phyloP scores from a whole-genome alignment of 2,329 filamentous ascomycete species.

The Ramularia collo-cygni region DNA sequence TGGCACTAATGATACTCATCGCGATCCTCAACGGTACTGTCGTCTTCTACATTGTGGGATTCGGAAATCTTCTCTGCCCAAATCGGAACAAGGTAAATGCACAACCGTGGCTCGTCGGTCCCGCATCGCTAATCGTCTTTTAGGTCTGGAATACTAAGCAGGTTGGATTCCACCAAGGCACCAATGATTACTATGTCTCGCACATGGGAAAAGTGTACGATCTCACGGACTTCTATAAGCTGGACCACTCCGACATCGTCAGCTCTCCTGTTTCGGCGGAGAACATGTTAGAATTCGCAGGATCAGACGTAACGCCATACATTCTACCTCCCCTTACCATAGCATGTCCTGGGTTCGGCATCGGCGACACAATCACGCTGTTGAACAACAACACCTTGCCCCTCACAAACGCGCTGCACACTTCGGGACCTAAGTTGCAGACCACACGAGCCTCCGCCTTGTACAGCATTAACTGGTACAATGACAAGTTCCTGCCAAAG shows the following conservation, averaged over 20 bases:
- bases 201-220: slow-evolving; percentile 88
- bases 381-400: slow-evolving; percentile 57
- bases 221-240: slow-evolving; percentile 77
- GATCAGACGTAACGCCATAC: slow-evolving; percentile 73
- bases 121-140: too few relatives aligned
- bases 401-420: slow-evolving; percentile 51
- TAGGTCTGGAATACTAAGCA: slow-evolving; percentile 69
- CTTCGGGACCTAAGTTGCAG: slow-evolving; percentile 56
- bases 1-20: slow-evolving; percentile 77
- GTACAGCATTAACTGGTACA: slow-evolving; percentile 68
- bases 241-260: slow-evolving; percentile 69
- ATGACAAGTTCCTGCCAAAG: slow-evolving; percentile 61
- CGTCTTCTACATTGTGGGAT: slow-evolving; percentile 86
- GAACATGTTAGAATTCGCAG: slow-evolving; percentile 71
- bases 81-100: slow-evolving; percentile 90
- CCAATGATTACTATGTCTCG: slow-evolving; percentile 77
- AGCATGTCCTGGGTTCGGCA: slow-evolving; percentile 68
- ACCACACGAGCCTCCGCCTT: slow-evolving; percentile 51
- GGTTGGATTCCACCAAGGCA: slow-evolving; percentile 62
- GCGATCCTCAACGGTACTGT: slow-evolving; percentile 71
- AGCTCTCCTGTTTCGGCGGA: slow-evolving; percentile 50
- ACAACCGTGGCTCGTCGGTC: too few relatives aligned
- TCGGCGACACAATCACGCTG: slow-evolving; percentile 49
- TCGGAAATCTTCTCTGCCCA: slow-evolving; percentile 80
- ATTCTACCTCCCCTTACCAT: slow-evolving; percentile 70